Conservation (phyloP, 768 basidiomycete species). For the Ramaria sp. region DNA sequence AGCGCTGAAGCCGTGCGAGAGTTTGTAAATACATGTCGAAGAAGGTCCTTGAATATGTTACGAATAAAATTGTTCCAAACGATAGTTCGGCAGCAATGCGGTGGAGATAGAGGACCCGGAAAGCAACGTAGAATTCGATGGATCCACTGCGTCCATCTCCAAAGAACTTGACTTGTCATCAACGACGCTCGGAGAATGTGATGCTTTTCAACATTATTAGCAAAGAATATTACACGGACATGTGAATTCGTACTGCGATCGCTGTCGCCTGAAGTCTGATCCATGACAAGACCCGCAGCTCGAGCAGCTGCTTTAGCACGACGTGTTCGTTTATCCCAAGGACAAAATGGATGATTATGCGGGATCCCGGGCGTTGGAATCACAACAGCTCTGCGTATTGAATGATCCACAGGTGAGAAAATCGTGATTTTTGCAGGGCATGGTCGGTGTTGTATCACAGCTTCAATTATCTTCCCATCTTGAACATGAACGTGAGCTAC, state of each 20-base stretch:
- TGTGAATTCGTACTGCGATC: background rate
- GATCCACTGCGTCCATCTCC: background rate
- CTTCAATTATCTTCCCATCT: constrained; percentile 5
- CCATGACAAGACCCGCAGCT: background rate
- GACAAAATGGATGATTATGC: constrained; percentile 8
- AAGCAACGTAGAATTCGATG: background rate
- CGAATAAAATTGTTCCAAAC: background rate
- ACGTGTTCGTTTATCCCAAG: constrained; percentile 7
- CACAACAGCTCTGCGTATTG: constrained; percentile 3
- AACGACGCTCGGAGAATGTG: background rate
- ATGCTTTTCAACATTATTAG: background rate
- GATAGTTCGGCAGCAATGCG: background rate
- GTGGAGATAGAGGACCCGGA: background rate
- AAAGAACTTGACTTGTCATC: background rate
- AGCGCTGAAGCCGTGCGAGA: background rate
- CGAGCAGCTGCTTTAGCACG: constrained; percentile 2
- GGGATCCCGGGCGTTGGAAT: constrained; percentile 1
- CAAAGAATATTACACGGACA: background rate
- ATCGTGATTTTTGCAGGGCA: constrained; percentile 9
- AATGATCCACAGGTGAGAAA: constrained; percentile 3
- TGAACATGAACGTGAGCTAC: constrained; percentile 5
- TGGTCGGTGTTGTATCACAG: constrained; percentile 2
- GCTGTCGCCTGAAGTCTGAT: background rate
- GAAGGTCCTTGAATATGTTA: background rate
- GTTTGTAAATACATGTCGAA: background rate